Evolutionary conservation across 371 early-diverging fungal genomes (phyloP), one percentile per base, ranked within the genome.

Genomic region (Mortierella sp.): DNA sequence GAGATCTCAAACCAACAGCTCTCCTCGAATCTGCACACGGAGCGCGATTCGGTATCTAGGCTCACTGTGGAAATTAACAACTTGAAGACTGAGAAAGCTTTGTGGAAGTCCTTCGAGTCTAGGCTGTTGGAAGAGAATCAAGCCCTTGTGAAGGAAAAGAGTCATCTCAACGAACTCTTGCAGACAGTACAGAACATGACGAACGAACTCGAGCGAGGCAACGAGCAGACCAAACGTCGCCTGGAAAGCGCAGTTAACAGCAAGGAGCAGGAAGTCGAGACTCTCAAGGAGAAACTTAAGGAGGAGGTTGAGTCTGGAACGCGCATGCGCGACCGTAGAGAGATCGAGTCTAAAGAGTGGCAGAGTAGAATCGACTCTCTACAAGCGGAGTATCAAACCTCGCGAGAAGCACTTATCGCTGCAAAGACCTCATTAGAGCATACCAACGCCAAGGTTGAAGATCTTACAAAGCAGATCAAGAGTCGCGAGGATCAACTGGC

Each of bases 91-190:
- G 89, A 89, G 49, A 77, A 82, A 59, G 83, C 86, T 4, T 31
- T 88, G 26, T 84, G 83, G 73, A 86, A 87, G 65, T 61, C 84
- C 0, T 82, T 82, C 49, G 88, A 89, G 70, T 61, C 76, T 1
- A 82, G 87, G 15, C 64, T 85, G 43, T 34, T 82, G 17, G 79
- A 85, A 37, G 89, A 91, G 62, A 85, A 83, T 64, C 76, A 87
- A 62, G 75, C 83, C 2, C 70, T 88, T 8, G 59, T 72, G 23
- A 77, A 81, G 58, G 88, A 89, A 66, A 84, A 83, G 70, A 53
- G 68, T 17, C 75, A 76, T n/a, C 70, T 85, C 8, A 78, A 72
- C 49, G 74, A 77, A 19, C 75, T 85, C 1, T 64, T 85, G 75
- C 82, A 62, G 29, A 73, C 76, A 10, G 72, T 81, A 4, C 82